Base-by-base conservation (phyloP, 1,284 basidiomycete species). In the Schizopora paradoxa region DNA sequence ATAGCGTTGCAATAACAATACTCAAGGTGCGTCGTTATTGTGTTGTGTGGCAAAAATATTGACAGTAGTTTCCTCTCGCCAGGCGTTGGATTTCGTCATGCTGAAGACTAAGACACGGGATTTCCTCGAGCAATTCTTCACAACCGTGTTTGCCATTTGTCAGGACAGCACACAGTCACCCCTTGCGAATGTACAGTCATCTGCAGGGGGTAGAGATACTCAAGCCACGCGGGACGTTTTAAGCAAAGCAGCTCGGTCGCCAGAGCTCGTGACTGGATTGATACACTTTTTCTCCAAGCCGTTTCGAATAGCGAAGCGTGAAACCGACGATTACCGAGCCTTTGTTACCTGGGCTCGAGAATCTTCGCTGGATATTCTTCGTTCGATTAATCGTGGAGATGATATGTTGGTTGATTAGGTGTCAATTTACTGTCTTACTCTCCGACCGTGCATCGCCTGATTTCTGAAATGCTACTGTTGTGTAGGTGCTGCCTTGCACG, bases 1-100 rank as follows among this genome's bases (percentile, higher is more conserved):
- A 82, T 40, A 75, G 75, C 13, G 67, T 87, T 19, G 70, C 82
- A 19, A 66, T 98, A 34, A 73, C 78, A 0, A 77, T 95, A 5
- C 71, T 98, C 52, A 97, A 95, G 77, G 91, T 90, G 48, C 51
- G 63, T 2, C 16, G 6, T 22, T 5, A 22, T 28, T 13, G 23
- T 18, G n/a, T 22, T 25, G 7, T 13, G 18, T 13, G 16, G 10
- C 3, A 6, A 31, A 27, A 6, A 19, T 27, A 32, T 35, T 47
- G 13, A 47, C 16, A 28, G 3, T 22, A 19, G n/a, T 19, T 34
- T 36, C 39, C 41, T 47, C 25, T 40, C 6, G 7, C n/a, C 56
- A 93, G 89, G 88, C 91, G 8, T 72, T 96, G 31, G 88, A 93
- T 58, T 95, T 96, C 60, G 83, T 82, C 0, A 55, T 69, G 1